Base-by-base conservation (phyloP, 192 early-diverging fungal species). In the Podila minutissima region DNA sequence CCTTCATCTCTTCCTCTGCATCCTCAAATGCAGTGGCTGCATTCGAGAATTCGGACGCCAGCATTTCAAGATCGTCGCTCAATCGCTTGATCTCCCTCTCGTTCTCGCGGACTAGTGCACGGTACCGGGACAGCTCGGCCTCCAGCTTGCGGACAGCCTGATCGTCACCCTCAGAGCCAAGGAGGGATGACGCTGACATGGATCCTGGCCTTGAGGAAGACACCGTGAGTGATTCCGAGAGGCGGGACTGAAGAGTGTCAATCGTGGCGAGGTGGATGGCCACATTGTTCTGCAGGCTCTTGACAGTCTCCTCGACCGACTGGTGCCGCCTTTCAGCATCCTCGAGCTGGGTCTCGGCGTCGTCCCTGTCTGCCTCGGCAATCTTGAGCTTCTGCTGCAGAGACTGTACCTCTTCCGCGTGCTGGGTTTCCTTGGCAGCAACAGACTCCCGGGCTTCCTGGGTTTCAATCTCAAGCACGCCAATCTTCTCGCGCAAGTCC, bases 1-100 rank as follows among this genome's bases (percentile, higher is more conserved):
- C 59, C 63, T 82, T 82, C 67, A 82, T 76, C 68, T 85, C 71
- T 24, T 85, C 79, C 35, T 85, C 79, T 1, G 79, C 73, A 55
- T 78, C 79, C 65, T 82, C 84, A 61, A 74, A 85, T n/a, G 68
- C 59, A 0, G 71, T 71, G 1, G 71, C 79, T 1, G 75, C 72
- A n/a, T 82, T 62, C 22, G 68, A 48, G 68, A 85, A 85, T 59
- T 85, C 84, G 19, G 74, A 68, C 3, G 84, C 79, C 4, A 85
- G 67, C 13, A 72, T 72, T 38, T 82, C 79, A 24, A 85, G 64
- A 26, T 85, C 84, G 28, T 82, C 64, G 29, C 70, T 82, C 48
- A 82, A 26, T 37, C 69, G 62, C 48, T 85, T 74, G 24, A 82
- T 79, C 48, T 79, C 70, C 57, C 67, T 72, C 53, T 79, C 76